Evolutionary conservation across 1,284 basidiomycete genomes (phyloP).

Genomic region (Trametes versicolor): DNA sequence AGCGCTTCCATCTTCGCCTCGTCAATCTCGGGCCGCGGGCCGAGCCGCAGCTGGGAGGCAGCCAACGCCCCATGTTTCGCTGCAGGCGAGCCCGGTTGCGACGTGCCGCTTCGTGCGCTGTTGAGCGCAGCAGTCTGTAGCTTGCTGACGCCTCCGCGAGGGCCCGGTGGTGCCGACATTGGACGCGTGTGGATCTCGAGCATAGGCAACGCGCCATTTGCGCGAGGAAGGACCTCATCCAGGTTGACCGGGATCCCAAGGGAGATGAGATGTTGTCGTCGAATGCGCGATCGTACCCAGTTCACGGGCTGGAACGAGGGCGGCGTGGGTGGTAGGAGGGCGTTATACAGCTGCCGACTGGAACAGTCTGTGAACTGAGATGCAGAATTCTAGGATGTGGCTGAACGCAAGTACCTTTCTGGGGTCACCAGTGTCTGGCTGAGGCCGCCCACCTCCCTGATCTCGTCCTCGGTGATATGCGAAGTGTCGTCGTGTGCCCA

Average conservation of each 20-base stretch:
- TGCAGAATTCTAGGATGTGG: constrained; percentile 26
- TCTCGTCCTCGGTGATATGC: constrained; percentile 72
- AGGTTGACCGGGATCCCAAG: constrained; percentile 94
- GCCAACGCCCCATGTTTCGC: constrained; percentile 45
- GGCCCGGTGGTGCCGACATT: constrained; percentile 77
- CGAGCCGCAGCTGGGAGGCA: constrained; percentile 67
- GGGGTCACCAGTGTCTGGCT: constrained; percentile 79
- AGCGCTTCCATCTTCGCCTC: constrained; percentile 69
- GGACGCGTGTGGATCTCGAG: constrained; percentile 87
- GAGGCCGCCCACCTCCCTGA: constrained; percentile 83
- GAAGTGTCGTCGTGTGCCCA: constrained; percentile 63
- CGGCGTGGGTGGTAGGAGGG: constrained; percentile 66
- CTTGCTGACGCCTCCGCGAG: constrained; percentile 52
- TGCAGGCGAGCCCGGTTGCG: constrained; percentile 68
- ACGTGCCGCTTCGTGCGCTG: constrained; percentile 52
- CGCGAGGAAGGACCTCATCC: constrained; percentile 87
- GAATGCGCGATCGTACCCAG: constrained; percentile 90
- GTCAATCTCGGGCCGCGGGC: constrained; percentile 79
- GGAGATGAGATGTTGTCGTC: constrained; percentile 88
- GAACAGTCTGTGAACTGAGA: constrained; percentile 42
- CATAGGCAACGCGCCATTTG: constrained; percentile 77
- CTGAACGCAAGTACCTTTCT: constrained; percentile 66
- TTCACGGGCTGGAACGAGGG: constrained; percentile 83
- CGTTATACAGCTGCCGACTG: constrained; percentile 82
- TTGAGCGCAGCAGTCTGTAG: constrained; percentile 49